Evolutionary conservation across 805 yeast genomes (phyloP), one percentile per base, ranked within the genome.

Genomic region (Komagataella pastoris): DNA sequence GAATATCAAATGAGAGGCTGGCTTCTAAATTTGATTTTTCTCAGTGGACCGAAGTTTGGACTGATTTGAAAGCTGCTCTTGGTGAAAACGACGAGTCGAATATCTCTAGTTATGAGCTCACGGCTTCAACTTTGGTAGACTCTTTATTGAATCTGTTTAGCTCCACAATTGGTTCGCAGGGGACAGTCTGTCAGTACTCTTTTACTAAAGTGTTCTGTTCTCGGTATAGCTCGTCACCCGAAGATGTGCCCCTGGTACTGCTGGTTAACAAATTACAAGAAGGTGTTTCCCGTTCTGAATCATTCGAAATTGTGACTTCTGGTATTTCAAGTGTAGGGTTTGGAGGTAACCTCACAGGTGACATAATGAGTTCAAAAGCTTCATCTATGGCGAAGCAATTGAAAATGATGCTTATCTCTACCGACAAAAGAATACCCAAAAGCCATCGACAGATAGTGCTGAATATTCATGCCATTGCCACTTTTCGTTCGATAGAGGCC

Each of bases 81-180:
- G 40, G 40, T 30, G 40, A 30, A 12, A n/a, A n/a, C n/a, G 47
- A 44, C 14, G 47, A 44, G 47, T 44, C 47, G 5, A 54, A 55
- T 2, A 67, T 85, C 4, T 86, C 96, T 0, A 82, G 90, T 53
- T 87, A 81, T 66, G 96, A 88, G 61, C 68, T 89, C 40, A 72
- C 81, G 5, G 74, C 84, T 2, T 84, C 89, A 1, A 89, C 89
- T 0, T 62, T 86, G 6, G 71, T 84, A 6, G 69, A 70, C 5
- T 58, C 70, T 0, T 17, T 17, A 19, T 19, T 44, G 14, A n/a
- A 18, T 44, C 51, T 72, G 2, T 75, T 80, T 48, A 55, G 58
- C 24, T 53, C 65, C 47, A 59, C 61, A 21, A 49, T 54, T 17
- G 52, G 64, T 47, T 53, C 58, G 3, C 56, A 61, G 24, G 65